phyloP scores from a whole-genome alignment of 768 basidiomycete species.

The Lactarius hatsudake region DNA sequence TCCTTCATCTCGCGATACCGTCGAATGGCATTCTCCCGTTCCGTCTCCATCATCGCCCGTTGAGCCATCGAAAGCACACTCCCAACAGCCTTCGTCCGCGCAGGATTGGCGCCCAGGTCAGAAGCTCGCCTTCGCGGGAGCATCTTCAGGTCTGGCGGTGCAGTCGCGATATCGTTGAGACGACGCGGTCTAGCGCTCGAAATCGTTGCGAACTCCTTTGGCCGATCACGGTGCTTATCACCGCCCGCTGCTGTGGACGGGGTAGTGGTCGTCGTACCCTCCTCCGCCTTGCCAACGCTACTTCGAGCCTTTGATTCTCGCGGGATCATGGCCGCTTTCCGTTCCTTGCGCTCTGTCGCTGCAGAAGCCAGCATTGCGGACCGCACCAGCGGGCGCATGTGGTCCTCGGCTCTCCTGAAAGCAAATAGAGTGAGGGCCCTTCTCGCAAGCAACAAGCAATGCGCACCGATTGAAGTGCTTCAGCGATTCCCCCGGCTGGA shows the following conservation, averaged over 20 bases:
- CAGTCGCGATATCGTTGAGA: constrained; percentile 68
- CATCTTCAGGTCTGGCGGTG: constrained; percentile 60
- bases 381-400: constrained; percentile 63
- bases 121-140: constrained; percentile 47
- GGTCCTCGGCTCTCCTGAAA: constrained; percentile 66
- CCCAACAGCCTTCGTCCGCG: constrained; percentile 22
- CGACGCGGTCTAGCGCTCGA: constrained; percentile 59
- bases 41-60: constrained; percentile 71
- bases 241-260: not conserved
- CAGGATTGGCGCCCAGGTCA: not conserved
- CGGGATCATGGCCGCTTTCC: constrained; percentile 33
- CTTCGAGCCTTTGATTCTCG: constrained; percentile 13
- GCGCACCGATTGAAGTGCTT: constrained; percentile 72
- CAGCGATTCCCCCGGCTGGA: constrained; percentile 67
- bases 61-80: constrained; percentile 71
- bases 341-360: constrained; percentile 45
- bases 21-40: constrained; percentile 65
- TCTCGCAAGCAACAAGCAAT: not conserved
- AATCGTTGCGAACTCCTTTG: constrained; percentile 48
- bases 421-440: not conserved
- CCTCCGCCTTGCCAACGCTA: not conserved
- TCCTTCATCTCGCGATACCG: constrained; percentile 70
- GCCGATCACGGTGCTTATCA: constrained; percentile 21
- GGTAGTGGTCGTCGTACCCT: not conserved
- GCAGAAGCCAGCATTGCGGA: constrained; percentile 59